Conservation (phyloP, 495 filamentous ascomycete genomes). For the Articulospora tetracladia region DNA sequence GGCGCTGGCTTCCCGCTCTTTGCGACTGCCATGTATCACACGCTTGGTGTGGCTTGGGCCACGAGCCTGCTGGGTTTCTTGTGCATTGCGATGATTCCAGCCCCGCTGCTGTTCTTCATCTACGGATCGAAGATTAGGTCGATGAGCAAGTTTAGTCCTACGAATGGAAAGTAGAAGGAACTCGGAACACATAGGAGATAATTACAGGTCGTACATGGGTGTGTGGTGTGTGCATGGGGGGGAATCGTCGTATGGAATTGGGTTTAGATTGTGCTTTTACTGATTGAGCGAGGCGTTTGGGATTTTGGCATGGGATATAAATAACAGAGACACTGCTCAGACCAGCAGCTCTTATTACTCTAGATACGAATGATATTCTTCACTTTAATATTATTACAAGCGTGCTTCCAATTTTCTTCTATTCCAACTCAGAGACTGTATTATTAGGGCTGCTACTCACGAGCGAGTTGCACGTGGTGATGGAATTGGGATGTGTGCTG, state of each 20-base stretch:
- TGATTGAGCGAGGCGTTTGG: neutral
- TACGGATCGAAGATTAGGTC: slow-evolving; percentile 60
- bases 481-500: no score
- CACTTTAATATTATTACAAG: no score
- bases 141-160: slow-evolving; percentile 24
- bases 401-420: no score
- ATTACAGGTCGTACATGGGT: neutral
- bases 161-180: neutral
- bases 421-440: no score
- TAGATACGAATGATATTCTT: no score
- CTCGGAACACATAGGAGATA: neutral
- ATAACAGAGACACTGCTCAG: neutral
- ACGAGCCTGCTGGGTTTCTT: slow-evolving; percentile 62
- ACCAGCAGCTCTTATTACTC: no score
- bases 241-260: no score
- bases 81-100: slow-evolving; percentile 58
- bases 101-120: slow-evolving; percentile 67
- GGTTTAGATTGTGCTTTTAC: no score
- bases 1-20: slow-evolving; percentile 67
- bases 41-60: slow-evolving; percentile 63
- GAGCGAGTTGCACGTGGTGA: no score
- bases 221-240: no score
- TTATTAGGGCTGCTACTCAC: no score
- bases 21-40: slow-evolving; percentile 59
- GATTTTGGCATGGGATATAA: neutral